Base-by-base conservation (phyloP, 225 moss, liverwort and hornwort genomes). In the Sphagnum contortum region DNA sequence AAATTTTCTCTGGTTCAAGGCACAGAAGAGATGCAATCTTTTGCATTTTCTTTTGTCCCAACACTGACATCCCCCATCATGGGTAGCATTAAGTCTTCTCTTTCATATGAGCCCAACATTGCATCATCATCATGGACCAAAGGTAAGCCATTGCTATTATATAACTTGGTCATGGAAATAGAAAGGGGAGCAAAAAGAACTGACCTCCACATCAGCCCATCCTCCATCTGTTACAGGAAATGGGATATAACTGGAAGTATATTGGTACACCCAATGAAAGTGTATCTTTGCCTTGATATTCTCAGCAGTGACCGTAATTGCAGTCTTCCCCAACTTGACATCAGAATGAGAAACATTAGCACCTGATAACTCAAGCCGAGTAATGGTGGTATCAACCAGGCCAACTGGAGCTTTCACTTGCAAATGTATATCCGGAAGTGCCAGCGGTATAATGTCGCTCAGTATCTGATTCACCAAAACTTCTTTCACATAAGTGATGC, bases 401-500 rank as follows among this genome's bases (percentile, higher is more conserved):
- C 95, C 95, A 3, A 96, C 72, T 13, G 95, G 92, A 13, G 92
- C 80, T 60, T 88, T 77, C 49, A 87, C 68, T 9, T 72, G 75
- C 56, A 81, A 64, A 10, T 44, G 68, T 13, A 96, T 90, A 50
- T 92, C 85, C 3, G 95, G 76, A 57, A 96, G 72, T 46, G 62
- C 62, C 14, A 96, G 71, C 4, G 95, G 95, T 2, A 87, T 96
- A 46, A 90, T 77, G 70, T 90, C 92, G 3, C 74, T 77, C 62
- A 96, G 74, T 44, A 96, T 80, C 59, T 92, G 76, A 47, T 85
- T 88, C 5, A 96, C 77, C 76, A 96, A 49, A 48, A 96, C 95
- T 44, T 92, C 90, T 87, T 96, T 96, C 64, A 87, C 92, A 51
- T 96, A 96, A 13, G 68, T 68, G 72, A 96, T 63, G 13, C 95